Conservation (phyloP, 73 alveolate species). For the Stentor roeselii region DNA sequence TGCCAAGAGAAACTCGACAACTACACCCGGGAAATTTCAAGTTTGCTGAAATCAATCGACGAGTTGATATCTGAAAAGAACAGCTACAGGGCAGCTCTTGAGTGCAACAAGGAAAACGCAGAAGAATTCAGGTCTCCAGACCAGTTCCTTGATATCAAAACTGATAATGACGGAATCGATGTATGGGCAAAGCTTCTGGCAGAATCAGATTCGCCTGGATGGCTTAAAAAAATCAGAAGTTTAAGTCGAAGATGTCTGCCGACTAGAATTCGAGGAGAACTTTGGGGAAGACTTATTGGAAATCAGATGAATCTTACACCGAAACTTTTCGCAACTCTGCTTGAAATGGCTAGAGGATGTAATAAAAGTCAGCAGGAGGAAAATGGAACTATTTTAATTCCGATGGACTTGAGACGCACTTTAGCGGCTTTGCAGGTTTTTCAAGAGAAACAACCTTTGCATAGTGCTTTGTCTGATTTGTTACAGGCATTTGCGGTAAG, state of each 20-base stretch:
- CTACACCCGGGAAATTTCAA: not conserved
- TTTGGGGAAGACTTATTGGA: conserved; percentile 60
- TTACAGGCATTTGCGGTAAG: not conserved
- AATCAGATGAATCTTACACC: conserved; percentile 67
- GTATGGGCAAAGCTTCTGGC: not conserved
- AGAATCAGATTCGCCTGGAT: conserved; percentile 14
- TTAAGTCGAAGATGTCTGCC: conserved; percentile 57
- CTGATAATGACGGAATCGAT: not conserved
- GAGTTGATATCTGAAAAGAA: not conserved
- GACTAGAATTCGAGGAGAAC: conserved; percentile 35
- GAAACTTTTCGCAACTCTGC: conserved; percentile 38
- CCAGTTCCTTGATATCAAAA: conserved; percentile 15
- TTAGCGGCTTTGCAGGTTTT: not conserved
- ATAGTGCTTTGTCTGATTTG: not conserved
- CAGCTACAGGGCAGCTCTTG: conserved; percentile 1
- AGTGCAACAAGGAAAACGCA: not conserved
- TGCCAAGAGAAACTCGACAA: not conserved
- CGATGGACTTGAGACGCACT: conserved; percentile 61
- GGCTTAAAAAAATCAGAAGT: conserved; percentile 53
- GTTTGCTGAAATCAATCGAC: not conserved
- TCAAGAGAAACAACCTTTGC: conserved; percentile 19
- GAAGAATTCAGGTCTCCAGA: conserved; percentile 17
- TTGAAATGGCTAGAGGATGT: conserved; percentile 33
- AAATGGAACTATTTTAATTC: conserved; percentile 73
- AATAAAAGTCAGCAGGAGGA: conserved; percentile 64